Conservation (phyloP, 208 protist genomes). For the Trypanosoma conorhini region DNA sequence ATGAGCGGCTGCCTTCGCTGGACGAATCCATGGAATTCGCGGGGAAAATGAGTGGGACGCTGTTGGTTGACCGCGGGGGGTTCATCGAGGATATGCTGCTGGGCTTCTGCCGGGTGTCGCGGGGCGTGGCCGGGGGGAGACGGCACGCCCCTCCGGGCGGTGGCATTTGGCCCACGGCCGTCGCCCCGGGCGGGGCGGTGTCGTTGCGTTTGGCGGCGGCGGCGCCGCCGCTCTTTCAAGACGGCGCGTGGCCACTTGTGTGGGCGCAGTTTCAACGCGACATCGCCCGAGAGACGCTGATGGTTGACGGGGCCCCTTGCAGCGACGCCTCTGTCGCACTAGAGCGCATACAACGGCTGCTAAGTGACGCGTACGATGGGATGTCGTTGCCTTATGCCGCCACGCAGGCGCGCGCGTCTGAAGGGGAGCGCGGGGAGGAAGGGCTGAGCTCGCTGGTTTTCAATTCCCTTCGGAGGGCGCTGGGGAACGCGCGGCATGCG, state of each 20-base stretch:
- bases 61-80: constrained; percentile 13
- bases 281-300: constrained; percentile 19
- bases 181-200: background rate
- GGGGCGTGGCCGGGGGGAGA: background rate
- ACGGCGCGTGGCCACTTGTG: constrained; percentile 17
- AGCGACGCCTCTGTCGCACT: constrained; percentile 9
- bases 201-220: background rate
- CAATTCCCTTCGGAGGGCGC: background rate
- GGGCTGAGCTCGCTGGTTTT: background rate
- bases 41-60: constrained; percentile 17
- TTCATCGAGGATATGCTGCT: constrained; percentile 20
- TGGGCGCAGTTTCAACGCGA: constrained; percentile 34
- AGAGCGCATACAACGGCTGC: constrained; percentile 10
- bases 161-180: background rate
- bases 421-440: background rate
- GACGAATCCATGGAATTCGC: constrained; percentile 6
- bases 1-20: constrained; percentile 19
- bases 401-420: background rate
- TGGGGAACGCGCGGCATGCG: background rate
- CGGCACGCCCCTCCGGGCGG: background rate
- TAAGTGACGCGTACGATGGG: constrained; percentile 18
- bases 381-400: background rate
- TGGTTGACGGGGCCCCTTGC: constrained; percentile 13
- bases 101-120: constrained; percentile 3
- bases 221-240: constrained; percentile 8